Percentiles rank a stretch among this genome's conserved stretches.
These are phyloP conservation scores for Pugionium cornutum DNA, from an alignment of 345 rosid genomes.

Conservation along the genomic window DNA sequence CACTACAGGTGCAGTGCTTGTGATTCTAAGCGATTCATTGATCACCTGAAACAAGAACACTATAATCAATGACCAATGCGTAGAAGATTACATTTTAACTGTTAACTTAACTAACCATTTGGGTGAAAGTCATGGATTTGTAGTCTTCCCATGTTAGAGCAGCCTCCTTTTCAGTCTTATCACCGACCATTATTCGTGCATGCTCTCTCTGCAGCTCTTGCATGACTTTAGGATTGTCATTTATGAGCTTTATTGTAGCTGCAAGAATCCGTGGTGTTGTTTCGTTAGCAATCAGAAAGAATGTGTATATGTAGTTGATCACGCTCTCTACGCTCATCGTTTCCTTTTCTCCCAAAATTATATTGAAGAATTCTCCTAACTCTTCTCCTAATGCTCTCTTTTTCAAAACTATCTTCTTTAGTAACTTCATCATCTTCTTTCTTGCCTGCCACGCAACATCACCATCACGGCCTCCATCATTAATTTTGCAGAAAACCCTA, in stretches of 20 bases:
- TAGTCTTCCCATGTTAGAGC: conserved; percentile 33
- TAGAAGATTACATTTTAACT: too few relatives aligned
- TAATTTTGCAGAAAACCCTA: neutral
- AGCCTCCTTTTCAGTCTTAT: neutral
- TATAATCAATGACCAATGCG: too few relatives aligned
- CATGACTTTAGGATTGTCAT: conserved; percentile 21
- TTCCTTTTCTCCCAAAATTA: conserved; percentile 2
- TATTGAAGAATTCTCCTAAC: conserved; percentile 20
- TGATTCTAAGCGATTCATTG: conserved; percentile 25
- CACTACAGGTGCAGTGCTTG: conserved; percentile 16
- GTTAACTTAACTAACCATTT: conserved; percentile 10
- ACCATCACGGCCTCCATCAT: neutral
- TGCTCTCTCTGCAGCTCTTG: conserved; percentile 23
- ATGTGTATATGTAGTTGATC: conserved; percentile 7
- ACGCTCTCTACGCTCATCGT: conserved; percentile 2
- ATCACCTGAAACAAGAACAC: conserved; percentile 19
- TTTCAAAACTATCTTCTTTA: conserved; percentile 1
- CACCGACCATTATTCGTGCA: neutral
- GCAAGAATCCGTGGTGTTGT: conserved; percentile 16
- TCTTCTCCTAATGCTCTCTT: conserved; percentile 22
- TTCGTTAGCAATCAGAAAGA: conserved; percentile 24
- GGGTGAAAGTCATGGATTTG: conserved; percentile 37
- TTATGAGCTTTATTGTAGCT: conserved; percentile 18
- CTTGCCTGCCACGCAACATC: conserved; percentile 4
- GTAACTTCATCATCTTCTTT: conserved; percentile 20